Evolutionary conservation across 176 grass and related monocot species (phyloP), one percentile per base, ranked within the genome.

Genomic region (Hyparrhenia diplandra): DNA sequence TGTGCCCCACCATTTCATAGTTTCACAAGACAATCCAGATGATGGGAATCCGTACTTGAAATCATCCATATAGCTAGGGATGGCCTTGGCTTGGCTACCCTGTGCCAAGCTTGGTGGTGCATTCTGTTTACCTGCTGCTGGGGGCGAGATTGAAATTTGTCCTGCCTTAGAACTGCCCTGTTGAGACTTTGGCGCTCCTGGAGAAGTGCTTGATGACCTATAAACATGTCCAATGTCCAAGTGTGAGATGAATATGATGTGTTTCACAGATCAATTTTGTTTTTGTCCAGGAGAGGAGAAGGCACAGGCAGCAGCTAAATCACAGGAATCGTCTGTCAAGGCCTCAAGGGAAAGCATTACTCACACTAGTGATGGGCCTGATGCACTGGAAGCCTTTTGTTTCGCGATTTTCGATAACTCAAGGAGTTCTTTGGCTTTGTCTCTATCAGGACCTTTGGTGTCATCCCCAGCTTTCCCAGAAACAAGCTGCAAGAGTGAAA

Each of bases 1-100:
- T 13, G 61, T 74, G 25, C 88, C 92, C 95, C 95, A 98, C 95
- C 92, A 98, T 91, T 91, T 93, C 78, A 69, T 51, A 27, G 80
- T 89, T 86, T 71, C 54, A 79, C 55, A 52, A 65, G 95, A 89
- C 72, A 95, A 83, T 32, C 90, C 92, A 79, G 63, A 84, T 23
- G 84, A 79, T 5, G 95, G 92, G 74, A 98, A 98, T 59, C 95
- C 95, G 1, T 73, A 89, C 85, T 93, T 91, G 45, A 98, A 93
- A 85, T 95, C 95, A 61, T 95, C 95, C 95, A 98, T 92, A 82
- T 87, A 98, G 13, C 88, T 93, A 28, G 95, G 90, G 74, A 95
- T 87, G 84, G 64, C 72, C 74, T 88, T 98, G 17, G 63, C 71
- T 85, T 90, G 95, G 88, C 46, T 93, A 76, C 64, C 67, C 7